Percentiles rank a stretch among this genome's conserved stretches.
Evolutionary conservation across 148 eudicot genomes (phyloP).

Genomic region (Silene latifolia): DNA sequence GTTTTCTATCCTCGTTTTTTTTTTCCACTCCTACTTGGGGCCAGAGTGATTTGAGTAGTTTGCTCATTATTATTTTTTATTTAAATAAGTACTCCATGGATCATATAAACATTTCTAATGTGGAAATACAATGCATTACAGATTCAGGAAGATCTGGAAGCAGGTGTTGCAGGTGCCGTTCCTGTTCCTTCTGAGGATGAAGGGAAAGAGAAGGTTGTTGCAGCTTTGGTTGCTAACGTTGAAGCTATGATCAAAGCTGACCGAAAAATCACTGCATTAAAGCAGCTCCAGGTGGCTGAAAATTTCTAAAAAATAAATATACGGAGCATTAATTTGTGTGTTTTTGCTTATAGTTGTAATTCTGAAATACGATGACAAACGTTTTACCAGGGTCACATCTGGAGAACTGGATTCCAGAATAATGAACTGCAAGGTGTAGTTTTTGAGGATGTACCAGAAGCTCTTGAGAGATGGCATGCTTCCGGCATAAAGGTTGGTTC

Average conservation of each 20-base stretch:
- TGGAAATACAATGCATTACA: slow-evolving; percentile 25
- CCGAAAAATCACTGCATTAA: slow-evolving; percentile 88
- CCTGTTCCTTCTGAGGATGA: slow-evolving; percentile 60
- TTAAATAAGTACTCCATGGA: too few relatives aligned
- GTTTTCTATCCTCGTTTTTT: too few relatives aligned
- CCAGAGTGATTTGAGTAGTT: too few relatives aligned
- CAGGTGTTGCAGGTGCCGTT: slow-evolving; percentile 65
- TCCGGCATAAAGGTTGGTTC: slow-evolving; percentile 65
- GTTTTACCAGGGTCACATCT: slow-evolving; percentile 75
- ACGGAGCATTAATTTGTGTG: background rate
- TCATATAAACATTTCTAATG: background rate
- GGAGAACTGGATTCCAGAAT: slow-evolving; percentile 82
- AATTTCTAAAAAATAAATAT: background rate
- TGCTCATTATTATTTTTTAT: too few relatives aligned
- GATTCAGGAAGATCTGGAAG: slow-evolving; percentile 68
- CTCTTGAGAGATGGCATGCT: slow-evolving; percentile 86
- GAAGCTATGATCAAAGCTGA: slow-evolving; percentile 93
- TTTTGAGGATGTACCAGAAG: slow-evolving; percentile 85
- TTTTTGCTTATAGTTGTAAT: background rate
- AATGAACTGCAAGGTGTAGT: slow-evolving; percentile 67
- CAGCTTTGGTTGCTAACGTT: slow-evolving; percentile 86
- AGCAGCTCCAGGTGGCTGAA: slow-evolving; percentile 75
- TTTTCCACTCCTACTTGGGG: too few relatives aligned
- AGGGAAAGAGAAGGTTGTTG: slow-evolving; percentile 69
- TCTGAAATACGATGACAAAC: slow-evolving; percentile 13